Evolutionary conservation across 495 filamentous ascomycete species (phyloP).

Genomic region (Hypoxylon lenormandii): DNA sequence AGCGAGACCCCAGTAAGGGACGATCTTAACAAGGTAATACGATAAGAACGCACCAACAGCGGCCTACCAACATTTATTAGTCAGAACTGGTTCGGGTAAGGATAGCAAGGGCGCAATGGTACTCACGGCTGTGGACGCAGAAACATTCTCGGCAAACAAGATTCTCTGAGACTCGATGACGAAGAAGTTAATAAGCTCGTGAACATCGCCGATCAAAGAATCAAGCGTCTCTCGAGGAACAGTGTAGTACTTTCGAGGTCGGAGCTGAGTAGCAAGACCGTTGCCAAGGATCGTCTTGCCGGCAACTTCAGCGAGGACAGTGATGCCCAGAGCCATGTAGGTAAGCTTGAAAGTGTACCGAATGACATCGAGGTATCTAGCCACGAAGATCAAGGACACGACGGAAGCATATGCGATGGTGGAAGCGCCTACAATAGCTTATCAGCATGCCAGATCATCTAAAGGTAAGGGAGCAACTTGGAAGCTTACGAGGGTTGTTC

Average conservation of each 20-base stretch:
- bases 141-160: slow-evolving; percentile 91
- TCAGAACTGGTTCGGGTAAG: not conserved
- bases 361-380: slow-evolving; percentile 88
- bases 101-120: not conserved
- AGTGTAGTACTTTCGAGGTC: slow-evolving; percentile 92
- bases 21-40: slow-evolving; percentile 92
- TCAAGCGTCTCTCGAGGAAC: slow-evolving; percentile 87
- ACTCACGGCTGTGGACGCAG: slow-evolving; percentile 82
- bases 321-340: slow-evolving; percentile 74
- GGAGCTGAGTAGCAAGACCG: slow-evolving; percentile 85
- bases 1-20: slow-evolving; percentile 91
- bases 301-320: slow-evolving; percentile 77
- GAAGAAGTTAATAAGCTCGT: slow-evolving; percentile 96
- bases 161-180: slow-evolving; percentile 95
- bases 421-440: slow-evolving; percentile 72
- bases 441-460: slow-evolving; percentile 57
- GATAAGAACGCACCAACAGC: slow-evolving; percentile 83
- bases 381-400: slow-evolving; percentile 84
- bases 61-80: slow-evolving; percentile 66
- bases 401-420: slow-evolving; percentile 81
- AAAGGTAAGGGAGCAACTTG: slow-evolving; percentile 25
- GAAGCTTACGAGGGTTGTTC: slow-evolving; percentile 64
- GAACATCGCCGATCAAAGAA: slow-evolving; percentile 80
- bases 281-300: slow-evolving; percentile 80
- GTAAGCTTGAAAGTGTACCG: slow-evolving; percentile 88